Base-by-base conservation (phyloP, 2,329 filamentous ascomycete genomes). In the Xylariaceae sp. region DNA sequence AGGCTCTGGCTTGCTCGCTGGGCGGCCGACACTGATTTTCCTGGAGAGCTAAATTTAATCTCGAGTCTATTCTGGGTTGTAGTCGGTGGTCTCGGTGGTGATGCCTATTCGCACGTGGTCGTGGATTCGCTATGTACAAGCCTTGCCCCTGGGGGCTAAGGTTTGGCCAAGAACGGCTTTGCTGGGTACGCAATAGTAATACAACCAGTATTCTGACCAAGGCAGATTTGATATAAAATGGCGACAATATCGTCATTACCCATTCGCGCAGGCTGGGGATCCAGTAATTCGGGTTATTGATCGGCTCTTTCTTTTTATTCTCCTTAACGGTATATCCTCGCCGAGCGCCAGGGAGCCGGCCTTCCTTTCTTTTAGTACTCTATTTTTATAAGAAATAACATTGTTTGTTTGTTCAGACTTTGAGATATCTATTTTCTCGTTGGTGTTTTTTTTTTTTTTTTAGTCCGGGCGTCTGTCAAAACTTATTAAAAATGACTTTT, bases 401-500 rank as follows among this genome's bases (percentile, higher is more conserved):
- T 42, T 37, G 40, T 45, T 44, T 29, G 20, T 37, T 54, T 46
- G 26, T 32, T 47, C 40, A 3, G 29, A 4, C 20, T 40, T 44
- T 10, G 40, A 42, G 14, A 50, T 26, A 55, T 14, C 21, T 21
- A 10, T 18, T 19, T 21, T 20, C 20, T 9, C 9, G 23, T 26
- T 9, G 9, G 9, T n/a, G n/a, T n/a, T n/a, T n/a, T n/a, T n/a
- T 32, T 10, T 23, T 54, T 46, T 1, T 48, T 40, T 40, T 50
- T 4, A 2, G 20, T 55, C 37, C 44, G 20, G 49, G 20, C 18
- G 21, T 48, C 37, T 48, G 20, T 26, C 41, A 44, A 48, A 12
- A 48, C 48, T 52, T 10, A 19, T 47, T 41, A 56, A 48, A n/a
- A 23, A 69, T 69, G 68, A 16, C 32, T 37, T 40, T 49, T 53